Conservation (phyloP, 2,329 filamentous ascomycete species). For the Xylariaceae sp. region DNA sequence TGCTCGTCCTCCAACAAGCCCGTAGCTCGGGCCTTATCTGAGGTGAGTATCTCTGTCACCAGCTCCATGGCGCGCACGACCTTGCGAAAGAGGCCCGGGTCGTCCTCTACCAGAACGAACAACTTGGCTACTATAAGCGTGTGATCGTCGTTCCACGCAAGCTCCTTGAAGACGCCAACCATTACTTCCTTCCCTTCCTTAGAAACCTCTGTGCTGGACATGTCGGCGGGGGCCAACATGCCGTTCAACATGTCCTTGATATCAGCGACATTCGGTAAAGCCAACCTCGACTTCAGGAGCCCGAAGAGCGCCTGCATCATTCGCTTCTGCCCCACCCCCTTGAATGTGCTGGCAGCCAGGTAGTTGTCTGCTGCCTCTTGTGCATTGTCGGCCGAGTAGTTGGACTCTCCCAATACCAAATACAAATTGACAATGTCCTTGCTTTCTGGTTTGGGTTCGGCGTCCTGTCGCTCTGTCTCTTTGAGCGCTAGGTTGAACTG, state of each 20-base stretch:
- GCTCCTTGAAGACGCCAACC: slow-evolving; percentile 8
- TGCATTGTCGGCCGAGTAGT: not conserved
- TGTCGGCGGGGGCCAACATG: slow-evolving; percentile 1
- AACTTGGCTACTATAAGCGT: slow-evolving; percentile 10
- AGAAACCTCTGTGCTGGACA: too few relatives aligned
- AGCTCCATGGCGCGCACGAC: slow-evolving; percentile 10
- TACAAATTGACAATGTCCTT: slow-evolving; percentile 9
- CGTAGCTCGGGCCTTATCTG: not conserved
- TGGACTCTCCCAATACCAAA: slow-evolving; percentile 9
- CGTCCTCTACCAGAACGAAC: slow-evolving; percentile 7
- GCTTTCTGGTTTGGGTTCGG: slow-evolving; percentile 7
- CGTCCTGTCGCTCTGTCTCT: slow-evolving; percentile 3
- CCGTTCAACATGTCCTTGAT: slow-evolving; percentile 3
- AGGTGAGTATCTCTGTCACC: slow-evolving; percentile 3
- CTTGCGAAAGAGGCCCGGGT: slow-evolving; percentile 8
- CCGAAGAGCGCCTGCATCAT: slow-evolving; percentile 4
- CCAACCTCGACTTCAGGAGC: slow-evolving; percentile 6
- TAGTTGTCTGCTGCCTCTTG: slow-evolving; percentile 5
- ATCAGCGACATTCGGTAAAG: not conserved
- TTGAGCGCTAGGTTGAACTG: slow-evolving; percentile 7
- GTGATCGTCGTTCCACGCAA: slow-evolving; percentile 9
- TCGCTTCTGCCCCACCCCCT: slow-evolving; percentile 2
- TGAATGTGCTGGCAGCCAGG: slow-evolving; percentile 1
- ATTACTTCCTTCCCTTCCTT: slow-evolving; percentile 5
- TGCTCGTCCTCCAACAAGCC: slow-evolving; percentile 2